Conservation (phyloP, 176 grass and related monocot genomes). For the Aegilops longissima region DNA sequence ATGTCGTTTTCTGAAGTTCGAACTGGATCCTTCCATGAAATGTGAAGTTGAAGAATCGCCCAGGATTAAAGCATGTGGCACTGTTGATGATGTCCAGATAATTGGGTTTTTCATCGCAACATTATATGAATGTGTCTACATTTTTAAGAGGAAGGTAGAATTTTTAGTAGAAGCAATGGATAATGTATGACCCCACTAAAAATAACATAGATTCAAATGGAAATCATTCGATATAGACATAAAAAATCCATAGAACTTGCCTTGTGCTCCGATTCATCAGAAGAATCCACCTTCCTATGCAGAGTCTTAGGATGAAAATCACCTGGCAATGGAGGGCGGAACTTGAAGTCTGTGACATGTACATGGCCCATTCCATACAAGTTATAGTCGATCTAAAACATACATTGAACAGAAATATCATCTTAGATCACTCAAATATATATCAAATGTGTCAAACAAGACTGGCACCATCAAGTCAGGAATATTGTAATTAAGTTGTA, state of each 20-base stretch:
- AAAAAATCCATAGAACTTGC: slow-evolving; percentile 4
- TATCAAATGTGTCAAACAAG: slow-evolving; percentile 16
- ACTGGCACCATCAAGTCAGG: neutral
- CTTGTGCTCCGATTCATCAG: slow-evolving; percentile 42
- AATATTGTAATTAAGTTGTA: slow-evolving; percentile 4
- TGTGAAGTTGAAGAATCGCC: slow-evolving; percentile 33
- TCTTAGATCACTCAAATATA: slow-evolving; percentile 2
- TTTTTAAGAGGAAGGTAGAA: slow-evolving; percentile 15
- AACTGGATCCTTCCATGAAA: slow-evolving; percentile 24
- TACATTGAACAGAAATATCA: slow-evolving; percentile 37
- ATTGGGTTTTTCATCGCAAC: slow-evolving; percentile 31
- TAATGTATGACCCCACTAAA: slow-evolving; percentile 20
- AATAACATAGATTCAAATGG: slow-evolving; percentile 23
- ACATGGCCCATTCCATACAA: slow-evolving; percentile 96
- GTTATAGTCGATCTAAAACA: slow-evolving; percentile 86
- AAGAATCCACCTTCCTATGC: slow-evolving; percentile 34
- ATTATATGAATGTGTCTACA: slow-evolving; percentile 67
- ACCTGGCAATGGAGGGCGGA: slow-evolving; percentile 78
- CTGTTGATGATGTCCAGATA: slow-evolving; percentile 83
- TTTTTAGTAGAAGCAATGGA: slow-evolving; percentile 8
- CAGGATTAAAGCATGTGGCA: slow-evolving; percentile 60
- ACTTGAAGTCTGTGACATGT: slow-evolving; percentile 90
- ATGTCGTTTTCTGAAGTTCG: slow-evolving; percentile 51
- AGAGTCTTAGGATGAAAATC: slow-evolving; percentile 50
- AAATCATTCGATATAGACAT: neutral